Conservation (phyloP, 2,329 filamentous ascomycete species). For the Aspergillus floridensis region DNA sequence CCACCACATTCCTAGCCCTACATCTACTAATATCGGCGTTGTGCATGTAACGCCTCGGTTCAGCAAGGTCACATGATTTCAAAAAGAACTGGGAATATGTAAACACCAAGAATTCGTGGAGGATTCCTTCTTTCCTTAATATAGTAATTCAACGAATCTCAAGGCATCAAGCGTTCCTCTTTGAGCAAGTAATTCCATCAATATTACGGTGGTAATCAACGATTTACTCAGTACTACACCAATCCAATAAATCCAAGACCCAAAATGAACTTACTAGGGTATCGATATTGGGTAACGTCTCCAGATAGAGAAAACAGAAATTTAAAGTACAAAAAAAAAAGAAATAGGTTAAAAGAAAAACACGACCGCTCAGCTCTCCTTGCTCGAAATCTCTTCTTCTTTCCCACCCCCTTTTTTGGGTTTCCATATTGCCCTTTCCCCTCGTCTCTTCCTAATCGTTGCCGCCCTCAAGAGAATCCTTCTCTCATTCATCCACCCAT, state of each 20-base stretch:
- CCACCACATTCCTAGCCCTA: too few relatives aligned
- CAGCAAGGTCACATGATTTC: too few relatives aligned
- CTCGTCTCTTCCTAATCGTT: too few relatives aligned
- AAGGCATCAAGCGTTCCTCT: too few relatives aligned
- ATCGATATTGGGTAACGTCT: conserved; percentile 34
- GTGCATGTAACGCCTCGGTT: too few relatives aligned
- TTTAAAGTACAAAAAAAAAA: conserved; percentile 17
- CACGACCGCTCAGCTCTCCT: not conserved
- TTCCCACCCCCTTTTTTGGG: not conserved
- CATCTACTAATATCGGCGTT: too few relatives aligned
- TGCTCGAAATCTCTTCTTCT: conserved; percentile 7
- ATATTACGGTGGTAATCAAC: too few relatives aligned
- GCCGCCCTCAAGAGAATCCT: not conserved
- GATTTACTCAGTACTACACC: not conserved
- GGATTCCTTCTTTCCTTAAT: too few relatives aligned
- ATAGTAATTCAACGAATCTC: too few relatives aligned
- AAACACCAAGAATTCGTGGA: too few relatives aligned
- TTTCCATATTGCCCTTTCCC: not conserved
- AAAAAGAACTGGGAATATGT: too few relatives aligned
- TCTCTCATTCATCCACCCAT: not conserved
- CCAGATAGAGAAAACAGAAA: conserved; percentile 13
- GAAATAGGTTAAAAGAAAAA: not conserved
- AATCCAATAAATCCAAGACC: not conserved
- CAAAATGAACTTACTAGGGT: conserved; percentile 29
- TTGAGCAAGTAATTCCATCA: too few relatives aligned